Conservation (phyloP, 75 land plant species). For the Sequoiadendron giganteum region DNA sequence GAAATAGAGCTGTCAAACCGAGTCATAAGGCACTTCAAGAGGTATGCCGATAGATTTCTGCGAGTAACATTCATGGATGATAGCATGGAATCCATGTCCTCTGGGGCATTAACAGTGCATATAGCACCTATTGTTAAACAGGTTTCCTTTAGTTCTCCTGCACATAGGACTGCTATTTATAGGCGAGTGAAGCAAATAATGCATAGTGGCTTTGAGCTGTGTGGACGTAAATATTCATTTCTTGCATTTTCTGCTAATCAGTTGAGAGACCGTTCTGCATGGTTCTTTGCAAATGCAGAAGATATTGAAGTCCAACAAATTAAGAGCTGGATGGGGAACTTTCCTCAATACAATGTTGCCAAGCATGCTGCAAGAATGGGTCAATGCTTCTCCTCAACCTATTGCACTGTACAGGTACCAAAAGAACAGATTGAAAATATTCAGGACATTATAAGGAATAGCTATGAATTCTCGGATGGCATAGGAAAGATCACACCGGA, state of each 20-base stretch:
- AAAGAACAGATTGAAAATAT: constrained; percentile 22
- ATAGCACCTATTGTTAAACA: constrained; percentile 56
- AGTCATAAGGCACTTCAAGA: constrained; percentile 61
- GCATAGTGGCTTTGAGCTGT: constrained; percentile 47
- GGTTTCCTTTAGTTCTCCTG: constrained; percentile 23
- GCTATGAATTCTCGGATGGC: constrained; percentile 81
- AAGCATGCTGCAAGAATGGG: constrained; percentile 98
- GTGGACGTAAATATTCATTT: constrained; percentile 63
- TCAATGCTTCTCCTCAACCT: constrained; percentile 89
- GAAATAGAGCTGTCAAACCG: constrained; percentile 86
- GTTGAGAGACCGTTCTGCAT: constrained; percentile 77
- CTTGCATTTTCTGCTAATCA: constrained; percentile 95
- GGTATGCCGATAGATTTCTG: constrained; percentile 64
- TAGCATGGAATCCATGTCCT: constrained; percentile 45
- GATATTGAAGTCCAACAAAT: constrained; percentile 33
- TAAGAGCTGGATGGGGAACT: constrained; percentile 86
- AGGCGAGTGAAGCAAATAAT: constrained; percentile 44
- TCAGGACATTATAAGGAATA: constrained; percentile 58
- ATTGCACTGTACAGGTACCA: constrained; percentile 66
- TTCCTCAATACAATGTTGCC: constrained; percentile 60
- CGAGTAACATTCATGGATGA: constrained; percentile 84
- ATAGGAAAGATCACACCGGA: constrained; percentile 76
- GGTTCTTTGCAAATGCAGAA: constrained; percentile 81
- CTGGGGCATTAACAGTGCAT: constrained; percentile 31
- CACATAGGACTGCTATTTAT: constrained; percentile 35